Evolutionary conservation across 495 filamentous ascomycete genomes (phyloP).

Genomic region (Usnea hakonensis): DNA sequence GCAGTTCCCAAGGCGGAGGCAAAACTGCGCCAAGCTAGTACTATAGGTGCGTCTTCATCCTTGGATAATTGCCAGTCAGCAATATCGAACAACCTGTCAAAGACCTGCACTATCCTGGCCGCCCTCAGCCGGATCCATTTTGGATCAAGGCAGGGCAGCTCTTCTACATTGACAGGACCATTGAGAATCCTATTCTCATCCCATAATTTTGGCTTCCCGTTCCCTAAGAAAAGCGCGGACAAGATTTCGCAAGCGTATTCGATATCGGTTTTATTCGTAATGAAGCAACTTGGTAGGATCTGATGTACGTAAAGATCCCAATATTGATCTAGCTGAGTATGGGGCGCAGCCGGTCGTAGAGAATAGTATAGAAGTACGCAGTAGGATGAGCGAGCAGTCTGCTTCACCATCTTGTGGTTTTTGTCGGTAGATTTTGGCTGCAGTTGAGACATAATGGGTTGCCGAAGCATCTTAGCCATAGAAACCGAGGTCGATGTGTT

Average conservation of each 20-base stretch:
- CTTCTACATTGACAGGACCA: conserved; percentile 51
- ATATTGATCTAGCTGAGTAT: conserved; percentile 57
- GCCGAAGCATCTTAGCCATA: conserved; percentile 57
- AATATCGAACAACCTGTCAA: conserved; percentile 41
- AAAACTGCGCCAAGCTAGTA: conserved; percentile 60
- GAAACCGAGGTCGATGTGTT: conserved; percentile 51
- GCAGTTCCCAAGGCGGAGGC: conserved; percentile 64
- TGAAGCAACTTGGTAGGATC: conserved; percentile 34
- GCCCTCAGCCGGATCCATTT: conserved; percentile 80
- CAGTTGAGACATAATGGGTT: conserved; percentile 63
- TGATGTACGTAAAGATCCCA: conserved; percentile 71
- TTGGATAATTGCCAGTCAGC: conserved; percentile 44
- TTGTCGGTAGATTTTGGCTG: conserved; percentile 53
- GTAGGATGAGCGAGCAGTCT: conserved; percentile 58
- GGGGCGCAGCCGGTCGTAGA: conserved; percentile 58
- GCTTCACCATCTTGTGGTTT: conserved; percentile 47
- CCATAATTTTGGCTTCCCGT: conserved; percentile 60
- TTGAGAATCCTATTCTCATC: conserved; percentile 56
- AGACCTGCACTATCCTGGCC: conserved; percentile 48
- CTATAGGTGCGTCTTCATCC: conserved; percentile 38
- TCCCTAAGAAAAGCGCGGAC: conserved; percentile 46
- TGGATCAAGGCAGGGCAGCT: conserved; percentile 70
- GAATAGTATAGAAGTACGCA: conserved; percentile 80
- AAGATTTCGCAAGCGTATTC: conserved; percentile 58
- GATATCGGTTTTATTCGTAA: conserved; percentile 29